Evolutionary conservation across 2,329 filamentous ascomycete species (phyloP).

Genomic region (Talaromyces rugulosus): DNA sequence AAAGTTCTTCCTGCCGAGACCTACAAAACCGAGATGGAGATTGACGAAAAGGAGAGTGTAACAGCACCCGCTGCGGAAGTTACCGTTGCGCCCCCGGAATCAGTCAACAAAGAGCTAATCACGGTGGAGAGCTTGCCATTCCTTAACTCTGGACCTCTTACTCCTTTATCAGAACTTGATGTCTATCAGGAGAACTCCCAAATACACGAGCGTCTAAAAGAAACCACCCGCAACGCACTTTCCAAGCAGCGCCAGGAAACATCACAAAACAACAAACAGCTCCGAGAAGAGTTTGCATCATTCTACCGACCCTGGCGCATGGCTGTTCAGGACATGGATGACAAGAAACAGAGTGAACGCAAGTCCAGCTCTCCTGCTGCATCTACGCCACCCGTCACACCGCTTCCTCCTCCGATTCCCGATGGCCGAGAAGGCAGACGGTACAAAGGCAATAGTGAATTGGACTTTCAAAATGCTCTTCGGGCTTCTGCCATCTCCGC

Average conservation of each 20-base stretch:
- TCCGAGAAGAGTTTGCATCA: slow-evolving; percentile 37
- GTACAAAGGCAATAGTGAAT: slow-evolving; percentile 46
- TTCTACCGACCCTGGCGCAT: slow-evolving; percentile 45
- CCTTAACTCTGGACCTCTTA: slow-evolving; percentile 37
- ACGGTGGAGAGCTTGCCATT: slow-evolving; percentile 45
- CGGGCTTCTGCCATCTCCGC: slow-evolving; percentile 46
- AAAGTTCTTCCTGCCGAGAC: slow-evolving; percentile 7
- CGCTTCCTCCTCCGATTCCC: slow-evolving; percentile 27
- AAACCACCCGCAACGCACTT: slow-evolving; percentile 34
- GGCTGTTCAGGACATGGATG: slow-evolving; percentile 40
- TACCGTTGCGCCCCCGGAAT: slow-evolving; percentile 9
- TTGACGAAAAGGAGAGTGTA: slow-evolving; percentile 16
- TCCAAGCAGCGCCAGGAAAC: slow-evolving; percentile 35
- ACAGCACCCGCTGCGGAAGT: slow-evolving; percentile 10
- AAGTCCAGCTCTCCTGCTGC: slow-evolving; percentile 33
- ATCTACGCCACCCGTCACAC: slow-evolving; percentile 30
- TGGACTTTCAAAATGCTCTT: slow-evolving; percentile 47
- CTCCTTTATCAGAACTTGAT: slow-evolving; percentile 43
- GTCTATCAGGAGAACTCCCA: slow-evolving; percentile 39
- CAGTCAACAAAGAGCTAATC: slow-evolving; percentile 23
- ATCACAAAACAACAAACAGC: slow-evolving; percentile 34
- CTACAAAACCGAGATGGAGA: slow-evolving; percentile 20
- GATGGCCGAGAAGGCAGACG: slow-evolving; percentile 32
- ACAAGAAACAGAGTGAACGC: slow-evolving; percentile 33
- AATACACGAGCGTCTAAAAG: slow-evolving; percentile 36